Conservation (phyloP, 2,329 filamentous ascomycete species). For the Albophoma yamanashiensis region DNA sequence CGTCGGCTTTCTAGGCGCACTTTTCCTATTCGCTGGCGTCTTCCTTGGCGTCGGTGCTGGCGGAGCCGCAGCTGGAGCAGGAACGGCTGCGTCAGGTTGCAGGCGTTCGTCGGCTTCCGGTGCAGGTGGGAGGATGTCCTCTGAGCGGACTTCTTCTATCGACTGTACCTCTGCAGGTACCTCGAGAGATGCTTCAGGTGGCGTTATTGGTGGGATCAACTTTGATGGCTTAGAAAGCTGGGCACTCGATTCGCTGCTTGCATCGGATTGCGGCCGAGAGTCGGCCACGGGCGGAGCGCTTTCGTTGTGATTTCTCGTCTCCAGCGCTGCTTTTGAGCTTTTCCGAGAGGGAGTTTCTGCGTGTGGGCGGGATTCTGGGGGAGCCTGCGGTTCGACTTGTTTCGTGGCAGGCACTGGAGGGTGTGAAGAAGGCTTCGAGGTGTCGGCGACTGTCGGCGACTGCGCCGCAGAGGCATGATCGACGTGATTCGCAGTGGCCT, state of each 20-base stretch:
- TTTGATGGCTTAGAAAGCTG: background rate
- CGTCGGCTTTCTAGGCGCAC: background rate
- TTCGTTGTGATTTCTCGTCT: background rate
- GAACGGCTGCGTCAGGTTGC: background rate
- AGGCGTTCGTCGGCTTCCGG: background rate
- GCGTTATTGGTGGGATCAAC: background rate
- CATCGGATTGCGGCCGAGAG: background rate
- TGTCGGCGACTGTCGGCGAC: background rate
- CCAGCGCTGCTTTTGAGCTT: background rate
- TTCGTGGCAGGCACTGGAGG: background rate
- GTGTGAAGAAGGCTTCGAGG: background rate
- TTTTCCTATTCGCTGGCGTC: background rate
- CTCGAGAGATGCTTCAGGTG: background rate
- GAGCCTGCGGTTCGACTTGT: background rate
- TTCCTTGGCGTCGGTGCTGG: slow-evolving; percentile 3
- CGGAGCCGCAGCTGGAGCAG: background rate
- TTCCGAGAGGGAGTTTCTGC: background rate
- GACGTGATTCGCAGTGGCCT: background rate
- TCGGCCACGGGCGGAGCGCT: background rate
- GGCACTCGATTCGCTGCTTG: background rate
- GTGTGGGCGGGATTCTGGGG: background rate
- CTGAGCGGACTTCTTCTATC: too few species aligned
- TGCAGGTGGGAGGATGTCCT: background rate
- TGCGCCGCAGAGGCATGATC: background rate
- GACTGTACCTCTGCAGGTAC: background rate